Percentiles rank a stretch among this genome's conserved stretches.
phyloP scores from a whole-genome alignment of 1,284 basidiomycete species.

The Irpex sp. region DNA sequence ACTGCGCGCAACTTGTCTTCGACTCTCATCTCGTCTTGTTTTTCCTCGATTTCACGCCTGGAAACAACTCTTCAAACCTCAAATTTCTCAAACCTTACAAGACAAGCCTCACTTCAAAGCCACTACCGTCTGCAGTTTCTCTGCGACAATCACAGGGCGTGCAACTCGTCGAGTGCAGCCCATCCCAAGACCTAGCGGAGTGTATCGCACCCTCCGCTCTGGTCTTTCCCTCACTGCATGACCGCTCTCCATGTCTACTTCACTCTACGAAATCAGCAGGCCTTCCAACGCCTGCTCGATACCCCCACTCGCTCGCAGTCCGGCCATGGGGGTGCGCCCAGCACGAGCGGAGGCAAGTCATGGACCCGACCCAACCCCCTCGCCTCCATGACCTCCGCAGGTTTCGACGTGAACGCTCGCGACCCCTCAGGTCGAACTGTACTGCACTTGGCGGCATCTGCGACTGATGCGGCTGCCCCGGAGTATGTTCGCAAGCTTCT shows the following conservation, averaged over 20 bases:
- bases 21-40: no score
- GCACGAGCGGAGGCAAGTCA: conserved; percentile 58
- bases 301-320: conserved; percentile 21
- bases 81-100: no score
- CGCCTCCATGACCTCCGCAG: conserved; percentile 45
- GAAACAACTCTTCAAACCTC: no score
- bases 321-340: conserved; percentile 18
- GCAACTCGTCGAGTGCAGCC: neutral
- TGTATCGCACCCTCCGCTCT: conserved; percentile 1
- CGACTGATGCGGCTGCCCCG: conserved; percentile 55
- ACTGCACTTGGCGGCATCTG: conserved; percentile 79
- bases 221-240: conserved; percentile 44
- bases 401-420: conserved; percentile 66
- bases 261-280: conserved; percentile 72
- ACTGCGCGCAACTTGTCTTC: no score
- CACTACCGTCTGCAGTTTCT: no score
- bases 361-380: conserved; percentile 56
- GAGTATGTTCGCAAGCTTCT: conserved; percentile 85
- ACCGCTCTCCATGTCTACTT: conserved; percentile 82
- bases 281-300: conserved; percentile 80
- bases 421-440: conserved; percentile 77
- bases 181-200: conserved; percentile 1
- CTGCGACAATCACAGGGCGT: neutral
- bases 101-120: no score
- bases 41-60: no score